Evolutionary conservation across 192 early-diverging fungal species (phyloP).

Genomic region (Diversispora eburnea): DNA sequence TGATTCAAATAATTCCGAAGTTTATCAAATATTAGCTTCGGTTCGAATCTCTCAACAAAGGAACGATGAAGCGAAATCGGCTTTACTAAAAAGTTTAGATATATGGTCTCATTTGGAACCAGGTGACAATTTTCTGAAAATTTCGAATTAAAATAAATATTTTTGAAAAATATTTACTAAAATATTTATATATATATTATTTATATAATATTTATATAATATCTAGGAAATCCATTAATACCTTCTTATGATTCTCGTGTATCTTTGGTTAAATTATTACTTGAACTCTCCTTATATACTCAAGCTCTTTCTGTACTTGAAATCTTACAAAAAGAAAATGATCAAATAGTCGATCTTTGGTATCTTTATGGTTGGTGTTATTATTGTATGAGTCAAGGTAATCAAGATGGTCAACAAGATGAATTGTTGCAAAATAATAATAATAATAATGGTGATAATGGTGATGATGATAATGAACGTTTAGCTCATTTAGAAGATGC

Average conservation of each 20-base stretch:
- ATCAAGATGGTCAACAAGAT: too few relatives aligned
- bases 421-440: conserved; percentile 35
- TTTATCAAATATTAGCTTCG: conserved; percentile 84
- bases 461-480: conserved; percentile 39
- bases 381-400: conserved; percentile 62
- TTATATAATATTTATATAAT: neutral
- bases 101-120: conserved; percentile 67
- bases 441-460: too few relatives aligned
- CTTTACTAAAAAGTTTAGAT: conserved; percentile 62
- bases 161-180: conserved; percentile 17
- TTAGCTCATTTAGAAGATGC: conserved; percentile 65
- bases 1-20: conserved; percentile 75
- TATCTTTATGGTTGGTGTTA: conserved; percentile 96
- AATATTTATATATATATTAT: neutral
- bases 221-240: conserved; percentile 45
- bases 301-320: conserved; percentile 79
- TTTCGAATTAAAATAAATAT: neutral
- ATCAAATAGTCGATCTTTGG: conserved; percentile 88
- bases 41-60: conserved; percentile 83
- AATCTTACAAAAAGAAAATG: conserved; percentile 82
- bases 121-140: conserved; percentile 20
- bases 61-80: conserved; percentile 71
- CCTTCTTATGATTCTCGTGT: conserved; percentile 86
- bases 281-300: conserved; percentile 79
- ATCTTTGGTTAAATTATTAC: conserved; percentile 74